Base-by-base conservation (phyloP, 192 early-diverging fungal species). In the Entomortierella lignicola region DNA sequence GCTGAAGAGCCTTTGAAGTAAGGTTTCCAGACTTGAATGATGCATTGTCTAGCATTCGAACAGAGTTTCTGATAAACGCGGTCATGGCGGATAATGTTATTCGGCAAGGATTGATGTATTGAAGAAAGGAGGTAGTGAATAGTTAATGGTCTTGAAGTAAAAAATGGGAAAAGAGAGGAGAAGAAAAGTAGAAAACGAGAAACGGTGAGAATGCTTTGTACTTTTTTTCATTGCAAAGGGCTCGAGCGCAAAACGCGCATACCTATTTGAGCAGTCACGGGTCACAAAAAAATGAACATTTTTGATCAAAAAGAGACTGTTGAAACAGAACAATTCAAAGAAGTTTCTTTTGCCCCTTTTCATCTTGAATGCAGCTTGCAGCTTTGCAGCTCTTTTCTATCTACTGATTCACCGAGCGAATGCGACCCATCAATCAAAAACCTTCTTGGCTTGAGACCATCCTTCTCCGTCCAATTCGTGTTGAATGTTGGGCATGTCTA, bases 401-500 rank as follows among this genome's bases (percentile, higher is more conserved):
- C 11, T 4, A 60, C 6, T 13, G 21, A 12, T 54, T 21, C 31
- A 27, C 41, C 2, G 37, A 72, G n/a, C 34, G 27, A 32, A 47
- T 77, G 44, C 65, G 72, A 8, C 66, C 60, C 17, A 64, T 64
- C 60, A 42, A 60, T 25, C 53, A 54, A 20, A 27, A 44, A 6
- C 75, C 75, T 25, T 58, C 62, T 6, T 70, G 67, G 67, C 43
- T 79, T 13, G 67, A 70, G 20, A 55, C 63, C 26, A 54, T 70
- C 42, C 20, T 69, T n/a, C 34, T 66, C 21, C 75, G 67, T 21
- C 75, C 75, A 18, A 60, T 69, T 25, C 60, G 56, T 15, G 63
- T 79, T 10, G 67, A 79, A 30, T 79, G 75, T 51, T 79, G 75
- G 75, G 34, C 62, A 8, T 79, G 75, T 42, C 55, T 66, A 23